phyloP scores from a whole-genome alignment of 306 rosid species.

The Pachyrhizus erosus region DNA sequence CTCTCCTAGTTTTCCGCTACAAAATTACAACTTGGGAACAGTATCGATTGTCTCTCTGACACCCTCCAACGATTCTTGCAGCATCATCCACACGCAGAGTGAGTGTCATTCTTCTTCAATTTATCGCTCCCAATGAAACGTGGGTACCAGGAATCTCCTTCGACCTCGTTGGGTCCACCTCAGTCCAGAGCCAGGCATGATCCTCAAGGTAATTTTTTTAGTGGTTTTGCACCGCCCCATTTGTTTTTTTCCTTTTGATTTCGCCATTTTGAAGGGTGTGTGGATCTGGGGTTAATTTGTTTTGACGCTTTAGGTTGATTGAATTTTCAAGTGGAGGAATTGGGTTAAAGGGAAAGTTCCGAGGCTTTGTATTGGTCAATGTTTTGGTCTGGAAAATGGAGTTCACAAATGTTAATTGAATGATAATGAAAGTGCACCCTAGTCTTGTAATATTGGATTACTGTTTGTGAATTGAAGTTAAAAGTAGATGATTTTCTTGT shows the following conservation, averaged over 20 bases:
- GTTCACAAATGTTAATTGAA: not conserved
- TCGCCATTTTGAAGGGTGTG: constrained; percentile 22
- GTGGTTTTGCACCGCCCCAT: constrained; percentile 20
- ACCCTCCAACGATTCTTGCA: constrained; percentile 6
- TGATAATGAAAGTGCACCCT: not conserved
- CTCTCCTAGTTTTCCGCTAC: not conserved
- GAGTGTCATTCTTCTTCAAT: not conserved
- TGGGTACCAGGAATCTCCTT: constrained; percentile 73
- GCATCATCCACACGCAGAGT: not conserved
- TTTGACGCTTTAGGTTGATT: constrained; percentile 28
- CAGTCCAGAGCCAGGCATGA: constrained; percentile 78
- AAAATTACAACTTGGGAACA: not conserved
- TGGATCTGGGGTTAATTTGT: constrained; percentile 52
- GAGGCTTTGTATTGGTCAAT: constrained; percentile 5
- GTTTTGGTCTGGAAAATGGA: not conserved
- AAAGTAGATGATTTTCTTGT: not conserved
- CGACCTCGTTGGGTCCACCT: constrained; percentile 79
- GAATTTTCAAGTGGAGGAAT: constrained; percentile 20
- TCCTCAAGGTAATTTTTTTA: constrained; percentile 71
- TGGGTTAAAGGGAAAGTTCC: not conserved
- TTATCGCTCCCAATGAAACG: constrained; percentile 72
- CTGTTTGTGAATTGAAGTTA: constrained; percentile 6
- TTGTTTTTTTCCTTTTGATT: constrained; percentile 31
- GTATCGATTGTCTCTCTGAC: constrained; percentile 3
- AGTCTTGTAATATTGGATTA: constrained; percentile 12